Conservation (phyloP, 768 basidiomycete genomes). For the Tylopilus vinaceipallidus region DNA sequence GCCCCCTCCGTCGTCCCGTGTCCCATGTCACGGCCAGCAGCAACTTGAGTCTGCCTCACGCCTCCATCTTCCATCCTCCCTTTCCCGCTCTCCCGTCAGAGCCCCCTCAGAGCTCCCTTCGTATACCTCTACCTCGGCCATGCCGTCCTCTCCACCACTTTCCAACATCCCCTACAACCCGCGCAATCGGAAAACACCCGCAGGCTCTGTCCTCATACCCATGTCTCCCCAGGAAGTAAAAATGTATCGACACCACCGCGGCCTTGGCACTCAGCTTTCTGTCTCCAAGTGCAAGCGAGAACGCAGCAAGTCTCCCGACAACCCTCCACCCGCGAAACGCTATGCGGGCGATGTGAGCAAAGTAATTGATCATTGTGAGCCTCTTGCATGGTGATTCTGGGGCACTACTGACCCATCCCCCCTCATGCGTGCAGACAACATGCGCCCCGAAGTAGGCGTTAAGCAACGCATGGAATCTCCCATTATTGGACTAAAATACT, state of each 20-base stretch:
- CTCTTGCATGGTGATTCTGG: conserved; percentile 1
- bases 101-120: conserved; percentile 37
- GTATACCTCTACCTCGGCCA: conserved; percentile 32
- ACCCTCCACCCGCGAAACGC: conserved; percentile 46
- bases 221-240: conserved; percentile 63
- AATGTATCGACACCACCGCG: conserved; percentile 53
- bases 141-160: conserved; percentile 26
- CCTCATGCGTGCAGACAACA: conserved; percentile 64
- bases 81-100: conserved; percentile 27
- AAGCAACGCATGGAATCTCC: conserved; percentile 83
- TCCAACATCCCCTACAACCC: conserved; percentile 64
- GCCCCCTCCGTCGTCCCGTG: conserved; percentile 19
- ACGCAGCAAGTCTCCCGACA: conserved; percentile 37
- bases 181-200: conserved; percentile 54
- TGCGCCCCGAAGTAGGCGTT: conserved; percentile 87
- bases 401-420: conserved; percentile 5
- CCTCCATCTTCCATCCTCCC: conserved; percentile 28
- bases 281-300: conserved; percentile 52
- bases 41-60: conserved; percentile 27
- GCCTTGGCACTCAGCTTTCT: conserved; percentile 53
- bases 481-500: conserved; percentile 94
- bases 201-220: conserved; percentile 61
- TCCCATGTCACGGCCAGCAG: conserved; percentile 19
- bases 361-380: conserved; percentile 78
- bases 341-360: conserved; percentile 67